These are phyloP conservation scores for Globisporangium polare DNA, from an alignment of 352 stramenopile genomes.

Conservation along the genomic window DNA sequence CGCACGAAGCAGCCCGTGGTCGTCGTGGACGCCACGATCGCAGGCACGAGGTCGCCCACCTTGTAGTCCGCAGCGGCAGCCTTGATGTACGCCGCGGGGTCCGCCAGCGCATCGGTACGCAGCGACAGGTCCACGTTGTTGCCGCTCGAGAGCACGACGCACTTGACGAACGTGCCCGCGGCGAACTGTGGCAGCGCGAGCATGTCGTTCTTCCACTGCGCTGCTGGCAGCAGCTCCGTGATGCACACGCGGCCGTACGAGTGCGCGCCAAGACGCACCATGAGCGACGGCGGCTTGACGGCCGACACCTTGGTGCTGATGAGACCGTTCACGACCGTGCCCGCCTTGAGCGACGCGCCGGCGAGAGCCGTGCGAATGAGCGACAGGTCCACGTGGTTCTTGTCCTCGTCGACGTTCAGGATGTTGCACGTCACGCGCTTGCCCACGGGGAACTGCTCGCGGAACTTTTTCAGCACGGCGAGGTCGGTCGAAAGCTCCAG, in stretches of 20 bases:
- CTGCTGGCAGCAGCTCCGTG: conserved; percentile 57
- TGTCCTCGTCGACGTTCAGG: conserved; percentile 61
- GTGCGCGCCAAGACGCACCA: conserved; percentile 78
- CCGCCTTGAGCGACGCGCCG: conserved; percentile 26
- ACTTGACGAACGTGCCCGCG: conserved; percentile 62
- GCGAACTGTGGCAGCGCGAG: conserved; percentile 59
- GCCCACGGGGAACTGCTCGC: conserved; percentile 68
- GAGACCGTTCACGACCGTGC: conserved; percentile 61
- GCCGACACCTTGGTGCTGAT: conserved; percentile 70
- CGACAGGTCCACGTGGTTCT: conserved; percentile 73
- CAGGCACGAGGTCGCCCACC: conserved; percentile 87
- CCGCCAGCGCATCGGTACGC: conserved; percentile 48
- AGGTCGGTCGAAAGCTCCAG: conserved; percentile 70
- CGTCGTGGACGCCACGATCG: conserved; percentile 89
- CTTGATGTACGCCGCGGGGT: conserved; percentile 53
- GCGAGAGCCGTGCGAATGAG: conserved; percentile 39
- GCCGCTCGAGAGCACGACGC: conserved; percentile 59
- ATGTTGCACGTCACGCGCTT: conserved; percentile 70
- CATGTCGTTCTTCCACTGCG: conserved; percentile 73
- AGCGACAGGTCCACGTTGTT: conserved; percentile 76
- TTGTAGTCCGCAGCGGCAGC: conserved; percentile 30
- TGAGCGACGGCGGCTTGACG: conserved; percentile 76
- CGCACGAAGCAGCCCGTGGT: conserved; percentile 94
- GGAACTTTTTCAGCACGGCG: conserved; percentile 50
- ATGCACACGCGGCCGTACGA: conserved; percentile 78